Evolutionary conservation across 805 yeast species (phyloP).

Genomic region (Candida sanyiensis): DNA sequence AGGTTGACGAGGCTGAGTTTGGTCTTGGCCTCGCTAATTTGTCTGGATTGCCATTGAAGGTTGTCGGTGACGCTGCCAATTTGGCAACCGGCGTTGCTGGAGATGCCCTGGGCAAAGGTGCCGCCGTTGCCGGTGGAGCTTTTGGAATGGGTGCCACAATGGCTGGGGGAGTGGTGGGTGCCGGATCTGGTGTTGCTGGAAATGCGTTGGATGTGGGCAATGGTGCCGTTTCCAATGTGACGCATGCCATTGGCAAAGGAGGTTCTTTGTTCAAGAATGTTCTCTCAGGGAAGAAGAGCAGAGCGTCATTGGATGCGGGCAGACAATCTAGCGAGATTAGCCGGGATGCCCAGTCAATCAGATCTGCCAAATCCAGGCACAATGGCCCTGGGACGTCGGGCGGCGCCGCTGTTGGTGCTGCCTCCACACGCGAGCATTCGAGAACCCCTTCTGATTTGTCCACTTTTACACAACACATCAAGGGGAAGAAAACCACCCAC

Average conservation of each 20-base stretch:
- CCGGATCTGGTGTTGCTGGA: slow-evolving; percentile 26
- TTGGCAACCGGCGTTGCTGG: slow-evolving; percentile 39
- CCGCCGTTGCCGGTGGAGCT: slow-evolving; percentile 33
- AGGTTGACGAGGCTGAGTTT: slow-evolving; percentile 37
- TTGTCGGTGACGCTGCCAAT: slow-evolving; percentile 37
- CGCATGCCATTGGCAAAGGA: slow-evolving; percentile 45
- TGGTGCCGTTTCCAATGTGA: slow-evolving; percentile 28
- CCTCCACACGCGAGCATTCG: slow-evolving; percentile 12
- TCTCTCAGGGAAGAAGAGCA: slow-evolving; percentile 27
- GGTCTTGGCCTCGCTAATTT: slow-evolving; percentile 36
- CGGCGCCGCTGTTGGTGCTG: slow-evolving; percentile 9
- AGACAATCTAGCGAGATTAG: slow-evolving; percentile 11
- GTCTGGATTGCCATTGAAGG: slow-evolving; percentile 43
- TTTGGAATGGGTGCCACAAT: slow-evolving; percentile 42
- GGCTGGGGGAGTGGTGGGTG: slow-evolving; percentile 42
- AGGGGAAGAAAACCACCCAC: slow-evolving; percentile 18
- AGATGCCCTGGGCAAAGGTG: too few species aligned
- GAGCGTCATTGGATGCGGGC: slow-evolving; percentile 13
- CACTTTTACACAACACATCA: slow-evolving; percentile 19
- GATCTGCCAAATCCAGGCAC: slow-evolving; percentile 27
- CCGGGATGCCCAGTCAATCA: slow-evolving; percentile 32
- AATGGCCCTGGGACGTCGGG: slow-evolving; percentile 1
- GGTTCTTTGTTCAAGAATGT: slow-evolving; percentile 34
- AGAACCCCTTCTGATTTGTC: slow-evolving; percentile 21
- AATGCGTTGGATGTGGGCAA: slow-evolving; percentile 30